Conservation (phyloP, 768 basidiomycete species). For the Podaxis carcinomalis region DNA sequence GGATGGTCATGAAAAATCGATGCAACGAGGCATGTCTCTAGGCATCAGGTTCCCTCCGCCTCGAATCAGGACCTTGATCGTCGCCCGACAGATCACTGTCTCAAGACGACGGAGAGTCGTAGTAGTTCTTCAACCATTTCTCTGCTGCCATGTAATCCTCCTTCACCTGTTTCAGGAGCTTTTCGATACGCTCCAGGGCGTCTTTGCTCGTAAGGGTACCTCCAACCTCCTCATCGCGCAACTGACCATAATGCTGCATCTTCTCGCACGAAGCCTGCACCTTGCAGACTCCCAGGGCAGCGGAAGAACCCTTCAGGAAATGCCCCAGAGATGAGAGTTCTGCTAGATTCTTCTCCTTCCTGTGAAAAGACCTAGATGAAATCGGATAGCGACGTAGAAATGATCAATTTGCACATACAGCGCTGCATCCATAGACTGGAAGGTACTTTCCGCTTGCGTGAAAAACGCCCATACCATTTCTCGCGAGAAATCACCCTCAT, state of each 20-base stretch:
- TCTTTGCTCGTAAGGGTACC: conserved; percentile 39
- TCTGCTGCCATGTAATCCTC: conserved; percentile 68
- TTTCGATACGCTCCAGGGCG: conserved; percentile 54
- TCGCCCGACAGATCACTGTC: neutral
- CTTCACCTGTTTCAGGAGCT: conserved; percentile 55
- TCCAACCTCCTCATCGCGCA: conserved; percentile 51
- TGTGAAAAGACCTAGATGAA: conserved; percentile 25
- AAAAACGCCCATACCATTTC: conserved; percentile 82
- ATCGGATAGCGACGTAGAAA: neutral
- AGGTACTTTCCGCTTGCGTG: conserved; percentile 71
- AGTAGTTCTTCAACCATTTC: conserved; percentile 55
- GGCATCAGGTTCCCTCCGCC: conserved; percentile 1
- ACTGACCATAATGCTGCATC: conserved; percentile 84
- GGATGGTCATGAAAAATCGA: conserved; percentile 10
- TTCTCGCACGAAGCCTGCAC: conserved; percentile 86
- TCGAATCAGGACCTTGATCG: neutral
- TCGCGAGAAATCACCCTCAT: conserved; percentile 66
- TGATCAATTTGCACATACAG: conserved; percentile 52
- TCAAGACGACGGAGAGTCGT: conserved; percentile 10
- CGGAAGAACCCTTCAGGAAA: conserved; percentile 96
- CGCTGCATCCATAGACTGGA: conserved; percentile 70
- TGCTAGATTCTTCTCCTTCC: conserved; percentile 52
- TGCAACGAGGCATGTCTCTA: conserved; percentile 11
- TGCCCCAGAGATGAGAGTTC: conserved; percentile 78
- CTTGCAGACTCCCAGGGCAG: conserved; percentile 79